Evolutionary conservation across 441 rosid species (phyloP).

Genomic region (Brassica hybrid): DNA sequence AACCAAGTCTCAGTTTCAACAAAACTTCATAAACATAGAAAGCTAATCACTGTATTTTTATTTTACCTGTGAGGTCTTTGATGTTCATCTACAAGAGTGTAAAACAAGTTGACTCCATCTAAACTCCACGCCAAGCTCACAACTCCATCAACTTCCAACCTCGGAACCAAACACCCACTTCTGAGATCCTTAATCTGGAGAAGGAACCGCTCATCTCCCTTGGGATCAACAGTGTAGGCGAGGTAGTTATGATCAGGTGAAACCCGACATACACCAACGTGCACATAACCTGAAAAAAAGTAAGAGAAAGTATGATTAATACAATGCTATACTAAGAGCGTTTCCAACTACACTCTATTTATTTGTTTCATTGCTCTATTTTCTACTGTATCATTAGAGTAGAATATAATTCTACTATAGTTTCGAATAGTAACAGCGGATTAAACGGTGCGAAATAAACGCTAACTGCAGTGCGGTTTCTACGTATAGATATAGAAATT

Average conservation of each 20-base stretch:
- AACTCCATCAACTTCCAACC: constrained; percentile 62
- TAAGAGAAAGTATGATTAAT: no score
- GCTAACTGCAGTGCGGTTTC: no score
- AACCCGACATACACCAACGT: constrained; percentile 84
- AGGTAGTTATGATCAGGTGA: constrained; percentile 87
- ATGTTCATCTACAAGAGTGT: constrained; percentile 66
- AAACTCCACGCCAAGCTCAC: constrained; percentile 93
- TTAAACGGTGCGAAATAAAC: no score
- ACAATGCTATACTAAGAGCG: no score
- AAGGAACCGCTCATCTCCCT: constrained; percentile 70
- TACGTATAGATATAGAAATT: no score
- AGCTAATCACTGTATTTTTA: constrained; percentile 29
- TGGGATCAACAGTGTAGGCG: constrained; percentile 78
- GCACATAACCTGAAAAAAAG: constrained; percentile 38
- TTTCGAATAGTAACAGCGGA: no score
- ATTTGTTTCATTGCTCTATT: no score
- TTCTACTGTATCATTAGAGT: no score
- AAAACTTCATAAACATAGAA: constrained; percentile 7
- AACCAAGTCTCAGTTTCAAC: constrained; percentile 24
- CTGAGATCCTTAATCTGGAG: constrained; percentile 86
- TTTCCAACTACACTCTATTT: no score
- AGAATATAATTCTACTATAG: no score
- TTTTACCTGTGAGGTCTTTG: constrained; percentile 76
- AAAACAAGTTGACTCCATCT: constrained; percentile 75
- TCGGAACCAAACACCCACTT: constrained; percentile 53